phyloP scores from a whole-genome alignment of 2,329 filamentous ascomycete species.

The Berkeleyomyces basicola region DNA sequence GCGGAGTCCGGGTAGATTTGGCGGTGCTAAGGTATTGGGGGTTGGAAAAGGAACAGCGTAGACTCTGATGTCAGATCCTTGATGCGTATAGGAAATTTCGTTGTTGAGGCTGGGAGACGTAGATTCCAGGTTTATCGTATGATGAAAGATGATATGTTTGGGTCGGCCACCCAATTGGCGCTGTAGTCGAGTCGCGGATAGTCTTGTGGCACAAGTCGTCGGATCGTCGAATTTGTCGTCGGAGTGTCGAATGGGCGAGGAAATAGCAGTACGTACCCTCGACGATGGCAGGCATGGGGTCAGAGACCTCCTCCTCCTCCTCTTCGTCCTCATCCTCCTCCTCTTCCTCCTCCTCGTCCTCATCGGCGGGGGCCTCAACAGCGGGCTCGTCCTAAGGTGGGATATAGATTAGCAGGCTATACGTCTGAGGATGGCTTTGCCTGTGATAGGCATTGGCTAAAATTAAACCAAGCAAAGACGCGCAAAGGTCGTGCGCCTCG shows the following conservation, averaged over 20 bases:
- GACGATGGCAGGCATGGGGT: constrained; percentile 76
- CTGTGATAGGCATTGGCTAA: neutral
- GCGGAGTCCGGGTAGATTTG: neutral
- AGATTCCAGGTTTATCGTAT: neutral
- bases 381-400: constrained; percentile 17
- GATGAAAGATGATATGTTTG: neutral
- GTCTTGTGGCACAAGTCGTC: neutral
- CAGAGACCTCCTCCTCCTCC: constrained; percentile 69
- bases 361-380: constrained; percentile 20
- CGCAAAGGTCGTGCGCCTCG: neutral
- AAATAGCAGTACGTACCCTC: constrained; percentile 51
- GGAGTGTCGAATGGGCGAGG: neutral
- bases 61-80: too few relatives aligned
- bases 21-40: too few relatives aligned
- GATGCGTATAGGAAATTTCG: neutral
- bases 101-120: neutral
- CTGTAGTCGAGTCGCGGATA: neutral
- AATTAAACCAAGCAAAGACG: too few relatives aligned
- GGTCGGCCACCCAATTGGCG: neutral
- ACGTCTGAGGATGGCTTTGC: neutral
- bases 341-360: constrained; percentile 36
- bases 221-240: constrained; percentile 6
- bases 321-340: constrained; percentile 53
- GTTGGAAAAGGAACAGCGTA: too few relatives aligned
- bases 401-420: constrained; percentile 20